These are phyloP conservation scores for Nicotiana attenuata DNA, from an alignment of 257 asterid genomes.

Conservation along the genomic window DNA sequence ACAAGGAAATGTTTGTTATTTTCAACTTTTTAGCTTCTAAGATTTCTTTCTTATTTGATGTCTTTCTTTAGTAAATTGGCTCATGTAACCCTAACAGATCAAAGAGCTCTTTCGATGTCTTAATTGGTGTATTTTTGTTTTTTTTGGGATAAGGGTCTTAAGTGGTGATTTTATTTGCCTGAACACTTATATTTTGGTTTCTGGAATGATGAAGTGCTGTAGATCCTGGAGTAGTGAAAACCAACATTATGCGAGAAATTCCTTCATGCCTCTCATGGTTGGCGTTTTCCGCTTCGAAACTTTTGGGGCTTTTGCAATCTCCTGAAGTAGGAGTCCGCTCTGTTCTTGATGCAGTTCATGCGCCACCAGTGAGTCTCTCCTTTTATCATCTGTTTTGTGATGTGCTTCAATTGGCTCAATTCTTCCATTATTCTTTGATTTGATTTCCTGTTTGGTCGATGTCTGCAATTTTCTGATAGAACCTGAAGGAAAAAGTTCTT, in stretches of 20 bases:
- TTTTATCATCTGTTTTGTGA: background rate
- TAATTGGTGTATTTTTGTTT: no score
- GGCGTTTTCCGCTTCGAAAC: constrained; percentile 42
- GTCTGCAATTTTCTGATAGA: background rate
- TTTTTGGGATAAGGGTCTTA: no score
- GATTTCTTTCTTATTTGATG: background rate
- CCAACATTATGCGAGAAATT: constrained; percentile 81
- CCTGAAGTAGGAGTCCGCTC: constrained; percentile 56
- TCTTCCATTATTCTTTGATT: background rate
- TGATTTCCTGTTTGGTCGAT: background rate
- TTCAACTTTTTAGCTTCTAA: background rate
- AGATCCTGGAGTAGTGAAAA: constrained; percentile 88
- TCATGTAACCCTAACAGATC: background rate
- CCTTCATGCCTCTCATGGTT: constrained; percentile 44
- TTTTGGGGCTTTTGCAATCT: constrained; percentile 65
- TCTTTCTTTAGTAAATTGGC: background rate
- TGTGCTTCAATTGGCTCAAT: background rate
- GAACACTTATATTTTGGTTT: background rate
- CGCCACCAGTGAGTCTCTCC: constrained; percentile 58
- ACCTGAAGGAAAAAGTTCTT: background rate
- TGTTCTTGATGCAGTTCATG: constrained; percentile 75
- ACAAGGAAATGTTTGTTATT: background rate
- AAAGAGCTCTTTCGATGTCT: background rate
- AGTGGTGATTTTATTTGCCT: constrained; percentile 2
- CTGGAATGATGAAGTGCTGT: constrained; percentile 44